These are phyloP conservation scores for Sporothrix sp. DNA, from an alignment of 2,329 filamentous ascomycete genomes.

Conservation along the genomic window DNA sequence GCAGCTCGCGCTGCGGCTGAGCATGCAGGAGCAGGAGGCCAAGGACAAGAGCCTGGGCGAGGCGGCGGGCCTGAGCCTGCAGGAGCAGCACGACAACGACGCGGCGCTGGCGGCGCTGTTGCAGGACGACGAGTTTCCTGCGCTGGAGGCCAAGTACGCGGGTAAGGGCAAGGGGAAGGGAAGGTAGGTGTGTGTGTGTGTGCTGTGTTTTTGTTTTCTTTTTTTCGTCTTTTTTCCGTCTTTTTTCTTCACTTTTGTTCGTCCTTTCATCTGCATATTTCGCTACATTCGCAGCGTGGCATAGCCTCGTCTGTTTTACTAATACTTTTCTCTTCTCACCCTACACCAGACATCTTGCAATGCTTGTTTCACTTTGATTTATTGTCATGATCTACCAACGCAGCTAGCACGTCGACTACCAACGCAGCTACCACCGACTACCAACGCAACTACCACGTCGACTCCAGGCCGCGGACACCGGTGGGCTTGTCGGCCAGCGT, in stretches of 20 bases:
- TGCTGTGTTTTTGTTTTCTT: neutral
- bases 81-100: conserved; percentile 13
- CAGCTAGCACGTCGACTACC: no score
- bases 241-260: neutral
- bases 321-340: neutral
- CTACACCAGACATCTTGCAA: neutral
- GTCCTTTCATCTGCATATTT: no score
- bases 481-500: conserved; percentile 30
- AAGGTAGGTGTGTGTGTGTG: neutral
- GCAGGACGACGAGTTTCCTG: conserved; percentile 24
- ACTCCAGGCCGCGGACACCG: conserved; percentile 29
- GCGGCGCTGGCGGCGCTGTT: conserved; percentile 17
- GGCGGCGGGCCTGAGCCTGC: neutral
- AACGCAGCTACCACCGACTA: no score
- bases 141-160: conserved; percentile 25
- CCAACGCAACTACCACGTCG: conserved; percentile 24
- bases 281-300: neutral
- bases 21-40: conserved; percentile 45
- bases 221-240: neutral
- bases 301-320: neutral
- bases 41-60: neutral
- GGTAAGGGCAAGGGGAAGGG: conserved; percentile 29
- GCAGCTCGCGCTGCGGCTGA: conserved; percentile 50
- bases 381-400: neutral
- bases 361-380: neutral